A percentile compares a stretch with the other conserved stretches of the same genome.
Evolutionary conservation across 129 eudicot genomes (phyloP).

Genomic region (Chrysanthemum lavandulifolium): DNA sequence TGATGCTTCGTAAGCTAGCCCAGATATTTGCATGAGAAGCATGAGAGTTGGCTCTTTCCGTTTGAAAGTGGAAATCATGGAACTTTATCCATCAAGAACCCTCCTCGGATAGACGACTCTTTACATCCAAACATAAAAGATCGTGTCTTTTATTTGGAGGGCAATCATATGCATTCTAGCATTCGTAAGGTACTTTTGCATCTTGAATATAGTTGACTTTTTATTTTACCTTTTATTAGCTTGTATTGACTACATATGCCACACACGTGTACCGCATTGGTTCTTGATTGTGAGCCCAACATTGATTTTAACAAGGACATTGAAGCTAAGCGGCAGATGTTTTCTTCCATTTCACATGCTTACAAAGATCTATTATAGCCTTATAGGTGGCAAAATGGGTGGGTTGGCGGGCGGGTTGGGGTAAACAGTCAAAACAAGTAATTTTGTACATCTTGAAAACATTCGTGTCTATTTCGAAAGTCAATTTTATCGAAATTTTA

Average conservation of each 20-base stretch:
- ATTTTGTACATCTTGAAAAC: not conserved
- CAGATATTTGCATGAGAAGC: constrained; percentile 93
- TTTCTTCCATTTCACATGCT: constrained; percentile 23
- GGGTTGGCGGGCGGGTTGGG: not conserved
- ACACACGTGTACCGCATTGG: constrained; percentile 79
- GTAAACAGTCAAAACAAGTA: not conserved
- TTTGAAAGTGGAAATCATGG: constrained; percentile 66
- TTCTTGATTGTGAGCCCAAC: constrained; percentile 89
- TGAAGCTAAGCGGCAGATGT: constrained; percentile 85
- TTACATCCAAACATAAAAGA: constrained; percentile 74
- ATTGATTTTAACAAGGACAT: constrained; percentile 84
- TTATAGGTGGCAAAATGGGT: not conserved
- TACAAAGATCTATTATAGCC: not conserved
- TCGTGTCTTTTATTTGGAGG: constrained; percentile 81
- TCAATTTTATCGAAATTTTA: not conserved
- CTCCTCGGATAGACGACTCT: constrained; percentile 48
- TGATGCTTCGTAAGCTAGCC: constrained; percentile 78
- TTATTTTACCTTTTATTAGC: not conserved
- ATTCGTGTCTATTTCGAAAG: not conserved
- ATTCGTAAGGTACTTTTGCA: constrained; percentile 59
- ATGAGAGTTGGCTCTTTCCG: constrained; percentile 94
- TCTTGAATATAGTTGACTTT: not conserved
- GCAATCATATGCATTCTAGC: constrained; percentile 91
- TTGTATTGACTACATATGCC: not conserved
- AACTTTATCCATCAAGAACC: constrained; percentile 60